phyloP scores from a whole-genome alignment of 306 rosid genomes.

The Trifolium fragiferum region DNA sequence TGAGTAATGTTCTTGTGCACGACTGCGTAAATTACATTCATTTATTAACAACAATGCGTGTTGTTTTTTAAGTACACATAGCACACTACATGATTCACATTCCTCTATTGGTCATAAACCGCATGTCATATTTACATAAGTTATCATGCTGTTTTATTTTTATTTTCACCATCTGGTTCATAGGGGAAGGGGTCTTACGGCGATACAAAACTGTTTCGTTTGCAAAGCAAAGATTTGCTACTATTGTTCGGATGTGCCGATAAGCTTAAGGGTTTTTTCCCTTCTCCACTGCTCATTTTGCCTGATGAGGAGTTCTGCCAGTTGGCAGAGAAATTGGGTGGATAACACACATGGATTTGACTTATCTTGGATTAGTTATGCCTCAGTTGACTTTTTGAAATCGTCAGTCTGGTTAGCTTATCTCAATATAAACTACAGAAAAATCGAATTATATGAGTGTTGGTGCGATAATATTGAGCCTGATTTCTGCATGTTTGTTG shows the following conservation, averaged over 20 bases:
- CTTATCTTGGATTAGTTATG: constrained; percentile 5
- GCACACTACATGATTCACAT: no score
- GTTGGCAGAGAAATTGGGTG: constrained; percentile 6
- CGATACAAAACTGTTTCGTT: constrained; percentile 8
- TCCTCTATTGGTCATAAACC: no score
- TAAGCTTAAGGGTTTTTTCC: background rate
- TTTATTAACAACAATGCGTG: no score
- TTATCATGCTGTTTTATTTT: no score
- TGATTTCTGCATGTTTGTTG: constrained; percentile 3
- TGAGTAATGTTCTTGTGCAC: no score
- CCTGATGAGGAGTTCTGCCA: background rate
- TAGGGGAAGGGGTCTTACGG: no score
- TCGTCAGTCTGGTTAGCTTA: constrained; percentile 32
- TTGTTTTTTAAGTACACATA: no score
- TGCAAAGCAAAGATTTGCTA: constrained; percentile 27
- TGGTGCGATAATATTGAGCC: background rate
- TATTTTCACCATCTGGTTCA: no score
- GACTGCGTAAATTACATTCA: no score
- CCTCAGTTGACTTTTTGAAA: constrained; percentile 22
- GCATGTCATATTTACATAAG: no score
- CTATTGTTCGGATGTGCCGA: background rate
- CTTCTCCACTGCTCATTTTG: background rate
- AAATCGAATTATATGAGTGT: constrained; percentile 14
- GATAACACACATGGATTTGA: background rate
- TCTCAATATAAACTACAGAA: background rate